Conservation (phyloP, 768 basidiomycete species). For the Calocera cornea region DNA sequence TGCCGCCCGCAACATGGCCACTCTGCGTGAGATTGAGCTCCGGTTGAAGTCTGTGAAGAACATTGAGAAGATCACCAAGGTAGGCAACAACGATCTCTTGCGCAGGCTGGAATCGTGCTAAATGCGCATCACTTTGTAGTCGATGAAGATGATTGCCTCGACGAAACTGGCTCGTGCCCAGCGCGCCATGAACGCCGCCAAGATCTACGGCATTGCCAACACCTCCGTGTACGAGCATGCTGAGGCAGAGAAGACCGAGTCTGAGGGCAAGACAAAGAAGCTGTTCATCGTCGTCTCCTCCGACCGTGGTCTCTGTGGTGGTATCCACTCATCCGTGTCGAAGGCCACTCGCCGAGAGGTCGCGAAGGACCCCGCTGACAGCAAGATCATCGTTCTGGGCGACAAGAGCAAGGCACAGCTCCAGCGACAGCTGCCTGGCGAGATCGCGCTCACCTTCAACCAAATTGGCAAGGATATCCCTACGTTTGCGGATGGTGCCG, state of each 20-base stretch:
- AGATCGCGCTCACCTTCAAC: constrained; percentile 81
- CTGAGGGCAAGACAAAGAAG: constrained; percentile 47
- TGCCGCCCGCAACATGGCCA: constrained; percentile 80
- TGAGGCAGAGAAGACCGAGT: constrained; percentile 27
- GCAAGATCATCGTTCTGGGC: constrained; percentile 74
- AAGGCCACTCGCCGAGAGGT: constrained; percentile 74
- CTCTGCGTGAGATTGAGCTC: constrained; percentile 92
- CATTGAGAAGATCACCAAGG: constrained; percentile 99
- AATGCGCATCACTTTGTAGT: constrained; percentile 33
- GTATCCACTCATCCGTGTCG: constrained; percentile 94
- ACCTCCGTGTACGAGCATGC: constrained; percentile 21
- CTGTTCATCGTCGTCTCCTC: constrained; percentile 93
- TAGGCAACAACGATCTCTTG: constrained; percentile 32
- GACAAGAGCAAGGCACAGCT: constrained; percentile 97
- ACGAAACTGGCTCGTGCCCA: constrained; percentile 93
- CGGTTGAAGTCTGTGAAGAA: constrained; percentile 92
- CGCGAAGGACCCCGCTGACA: constrained; percentile 37
- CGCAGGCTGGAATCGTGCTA: neutral
- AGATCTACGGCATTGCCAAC: constrained; percentile 86
- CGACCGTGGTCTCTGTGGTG: constrained; percentile 98
- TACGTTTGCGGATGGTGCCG: constrained; percentile 89
- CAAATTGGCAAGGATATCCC: constrained; percentile 96
- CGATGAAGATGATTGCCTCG: constrained; percentile 99
- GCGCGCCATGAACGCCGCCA: constrained; percentile 81
- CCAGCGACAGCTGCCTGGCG: constrained; percentile 44